phyloP scores from a whole-genome alignment of 306 rosid species.

The Styphnolobium japonicum region DNA sequence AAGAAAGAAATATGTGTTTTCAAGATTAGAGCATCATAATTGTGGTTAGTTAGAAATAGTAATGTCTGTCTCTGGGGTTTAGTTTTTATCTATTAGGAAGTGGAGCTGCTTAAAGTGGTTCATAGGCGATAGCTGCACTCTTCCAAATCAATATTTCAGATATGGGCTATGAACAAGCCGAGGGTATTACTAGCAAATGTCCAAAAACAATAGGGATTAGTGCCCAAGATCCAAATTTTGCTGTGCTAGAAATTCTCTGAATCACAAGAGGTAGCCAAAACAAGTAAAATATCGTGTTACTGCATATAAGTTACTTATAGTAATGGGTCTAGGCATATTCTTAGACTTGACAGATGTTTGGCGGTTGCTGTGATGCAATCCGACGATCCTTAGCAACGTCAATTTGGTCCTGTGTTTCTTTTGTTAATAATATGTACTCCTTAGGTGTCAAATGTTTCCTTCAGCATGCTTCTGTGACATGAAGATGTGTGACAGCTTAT shows the following conservation, averaged over 20 bases:
- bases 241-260: neutral
- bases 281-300: neutral
- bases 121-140: neutral
- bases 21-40: neutral
- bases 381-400: neutral
- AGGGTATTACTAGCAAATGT: neutral
- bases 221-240: neutral
- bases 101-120: neutral
- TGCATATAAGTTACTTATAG: neutral
- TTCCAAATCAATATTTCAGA: too few relatives aligned
- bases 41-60: neutral
- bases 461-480: constrained; percentile 10
- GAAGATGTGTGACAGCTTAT: neutral
- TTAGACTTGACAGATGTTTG: neutral
- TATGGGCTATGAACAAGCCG: neutral
- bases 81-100: neutral
- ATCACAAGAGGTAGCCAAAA: neutral
- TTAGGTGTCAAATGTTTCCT: constrained; percentile 9
- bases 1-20: neutral
- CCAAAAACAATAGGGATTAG: neutral
- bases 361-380: neutral
- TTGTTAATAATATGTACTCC: neutral
- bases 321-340: neutral
- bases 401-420: neutral
- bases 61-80: neutral